phyloP scores from a whole-genome alignment of 805 yeast species.

The Vanderwaltozyma tropicalis region DNA sequence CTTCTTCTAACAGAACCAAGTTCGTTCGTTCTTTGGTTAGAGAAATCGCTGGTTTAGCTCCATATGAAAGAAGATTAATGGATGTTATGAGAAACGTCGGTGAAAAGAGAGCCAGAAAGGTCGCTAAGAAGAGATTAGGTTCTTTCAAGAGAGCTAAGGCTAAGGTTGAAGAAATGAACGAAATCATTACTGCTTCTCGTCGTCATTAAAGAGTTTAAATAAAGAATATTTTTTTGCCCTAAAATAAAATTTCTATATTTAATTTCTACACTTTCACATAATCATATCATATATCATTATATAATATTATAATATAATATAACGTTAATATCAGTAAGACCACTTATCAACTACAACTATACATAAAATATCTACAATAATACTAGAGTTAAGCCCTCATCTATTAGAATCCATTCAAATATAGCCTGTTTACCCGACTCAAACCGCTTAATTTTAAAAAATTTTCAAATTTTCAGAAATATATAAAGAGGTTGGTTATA shows the following conservation, averaged over 20 bases:
- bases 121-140: conserved; percentile 99
- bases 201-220: conserved; percentile 48
- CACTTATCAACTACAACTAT: neutral
- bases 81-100: conserved; percentile 99
- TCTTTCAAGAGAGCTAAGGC: conserved; percentile 99
- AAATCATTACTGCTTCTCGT: conserved; percentile 93
- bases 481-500: neutral
- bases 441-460: too few species aligned
- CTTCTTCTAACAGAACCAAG: conserved; percentile 85
- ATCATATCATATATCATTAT: neutral
- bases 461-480: too few species aligned
- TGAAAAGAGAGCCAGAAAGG: conserved; percentile 99
- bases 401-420: too few species aligned
- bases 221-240: neutral
- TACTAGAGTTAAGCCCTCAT: too few species aligned
- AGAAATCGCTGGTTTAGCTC: conserved; percentile 98
- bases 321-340: neutral
- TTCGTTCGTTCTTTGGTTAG: conserved; percentile 92
- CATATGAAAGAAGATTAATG: conserved; percentile 98
- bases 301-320: too few species aligned
- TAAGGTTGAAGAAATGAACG: conserved; percentile 98
- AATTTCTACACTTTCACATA: neutral
- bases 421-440: too few species aligned
- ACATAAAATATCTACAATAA: neutral
- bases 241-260: too few species aligned